Base-by-base conservation (phyloP, 345 rosid species). In the Syzygium oleosum region DNA sequence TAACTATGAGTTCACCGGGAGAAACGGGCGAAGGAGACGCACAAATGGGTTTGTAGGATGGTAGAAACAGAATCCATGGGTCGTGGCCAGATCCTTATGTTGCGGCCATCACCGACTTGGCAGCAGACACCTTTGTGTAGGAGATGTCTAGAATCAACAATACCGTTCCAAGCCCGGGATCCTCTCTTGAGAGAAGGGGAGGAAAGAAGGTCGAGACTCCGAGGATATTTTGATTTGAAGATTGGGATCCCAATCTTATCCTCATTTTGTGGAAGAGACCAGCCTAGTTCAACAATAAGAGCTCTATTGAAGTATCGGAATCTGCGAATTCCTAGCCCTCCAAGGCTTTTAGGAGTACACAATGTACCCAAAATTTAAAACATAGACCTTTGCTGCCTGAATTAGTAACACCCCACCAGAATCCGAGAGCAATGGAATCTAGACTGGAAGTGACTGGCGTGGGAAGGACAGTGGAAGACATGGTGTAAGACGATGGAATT, bases 71-170 rank as follows among this genome's bases (percentile, higher is more conserved):
- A 63, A 14, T n/a, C 73, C 34, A 7, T 0, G 13, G 79, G 46
- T 17, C 79, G 19, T 17, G 3, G 3, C 46, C 25, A 68, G 12
- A 17, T 34, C 25, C 46, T 68, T 31, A 68, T 17, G 13, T 68
- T 9, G 79, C 34, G 41, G 3, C 25, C 79, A 68, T 68, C 79
- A 68, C 23, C 46, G 13, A 9, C 79, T 68, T 34, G 79, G 79
- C 0, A 34, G 34, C 7, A 11, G 79, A 34, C 46, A 0, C 13
- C 12, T 34, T 21, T 9, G 79, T 7, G 0, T 9, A 0, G 79
- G 46, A 68, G 46, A 17, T 1, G 25, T 38, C 25, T 68, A 68
- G 46, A 17, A 68, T 68, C 46, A 34, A 17, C 25, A 68, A 2
- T 34, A 17, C 23, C 79, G 34, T 34, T 68, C 46, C 79, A 34